A percentile compares a stretch with the other conserved stretches of the same genome.
These are phyloP conservation scores for Tuber indicum DNA, from an alignment of 495 filamentous ascomycete species.

Conservation along the genomic window DNA sequence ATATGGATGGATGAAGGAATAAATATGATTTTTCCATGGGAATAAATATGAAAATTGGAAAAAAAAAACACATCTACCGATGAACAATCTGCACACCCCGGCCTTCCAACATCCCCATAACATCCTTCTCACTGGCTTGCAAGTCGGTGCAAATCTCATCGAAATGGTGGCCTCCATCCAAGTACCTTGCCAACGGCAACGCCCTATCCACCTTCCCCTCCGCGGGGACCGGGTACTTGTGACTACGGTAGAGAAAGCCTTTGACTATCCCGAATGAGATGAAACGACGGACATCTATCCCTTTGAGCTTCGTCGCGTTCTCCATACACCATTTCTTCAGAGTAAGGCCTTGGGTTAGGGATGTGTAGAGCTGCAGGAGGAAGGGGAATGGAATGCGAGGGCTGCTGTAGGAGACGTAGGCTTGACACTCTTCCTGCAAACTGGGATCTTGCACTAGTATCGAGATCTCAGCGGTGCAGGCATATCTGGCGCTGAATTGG, in stretches of 20 bases:
- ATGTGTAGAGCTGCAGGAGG: conserved; percentile 68
- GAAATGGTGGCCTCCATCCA: conserved; percentile 64
- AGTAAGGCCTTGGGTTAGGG: conserved; percentile 67
- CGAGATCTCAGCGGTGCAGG: conserved; percentile 67
- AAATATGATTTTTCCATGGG: not conserved
- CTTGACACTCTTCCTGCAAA: conserved; percentile 76
- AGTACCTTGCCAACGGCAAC: conserved; percentile 47
- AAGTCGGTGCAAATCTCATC: conserved; percentile 71
- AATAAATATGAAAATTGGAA: not conserved
- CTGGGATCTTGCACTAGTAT: conserved; percentile 62
- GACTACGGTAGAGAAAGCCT: conserved; percentile 86
- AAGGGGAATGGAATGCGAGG: conserved; percentile 46
- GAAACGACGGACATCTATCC: conserved; percentile 80
- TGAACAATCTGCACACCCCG: conserved; percentile 54
- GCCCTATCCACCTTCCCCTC: conserved; percentile 11
- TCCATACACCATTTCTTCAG: conserved; percentile 74
- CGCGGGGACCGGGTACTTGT: conserved; percentile 59
- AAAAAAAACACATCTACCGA: conserved; percentile 42
- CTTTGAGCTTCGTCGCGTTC: conserved; percentile 56
- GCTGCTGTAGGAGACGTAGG: conserved; percentile 56
- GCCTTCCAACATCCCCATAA: conserved; percentile 50
- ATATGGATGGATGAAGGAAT: not conserved
- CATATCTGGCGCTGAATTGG: conserved; percentile 85
- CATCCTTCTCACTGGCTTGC: conserved; percentile 53
- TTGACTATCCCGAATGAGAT: conserved; percentile 96